Percentiles rank a stretch among this genome's conserved stretches.
Conservation (phyloP, 768 basidiomycete species). For the Butyriboletus loyo region DNA sequence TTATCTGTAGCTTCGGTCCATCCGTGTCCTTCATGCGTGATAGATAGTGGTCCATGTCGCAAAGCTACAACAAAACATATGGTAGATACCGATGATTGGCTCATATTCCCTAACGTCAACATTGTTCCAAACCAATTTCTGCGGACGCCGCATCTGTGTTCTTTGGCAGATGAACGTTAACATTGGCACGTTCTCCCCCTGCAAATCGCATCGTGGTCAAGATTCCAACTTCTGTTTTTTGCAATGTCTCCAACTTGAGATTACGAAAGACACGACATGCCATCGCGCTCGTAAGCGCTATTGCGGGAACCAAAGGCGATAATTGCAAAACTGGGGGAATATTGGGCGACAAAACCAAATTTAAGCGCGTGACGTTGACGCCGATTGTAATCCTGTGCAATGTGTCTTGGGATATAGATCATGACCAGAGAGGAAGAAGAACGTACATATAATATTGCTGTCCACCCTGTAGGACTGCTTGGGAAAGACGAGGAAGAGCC, state of each 20-base stretch:
- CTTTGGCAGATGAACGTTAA: neutral
- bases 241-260: conserved; percentile 21
- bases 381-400: conserved; percentile 31
- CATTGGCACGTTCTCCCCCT: neutral
- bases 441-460: conserved; percentile 39
- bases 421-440: neutral
- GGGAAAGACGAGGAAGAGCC: conserved; percentile 32
- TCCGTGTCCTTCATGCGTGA: neutral
- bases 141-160: neutral
- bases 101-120: neutral
- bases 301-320: conserved; percentile 25
- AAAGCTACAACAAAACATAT: neutral
- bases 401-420: neutral
- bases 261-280: conserved; percentile 36
- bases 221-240: conserved; percentile 7
- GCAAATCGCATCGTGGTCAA: conserved; percentile 21
- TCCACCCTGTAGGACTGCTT: conserved; percentile 35
- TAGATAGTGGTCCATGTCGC: neutral
- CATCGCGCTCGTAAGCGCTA: conserved; percentile 33
- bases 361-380: conserved; percentile 28
- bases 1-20: neutral
- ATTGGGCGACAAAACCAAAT: conserved; percentile 17
- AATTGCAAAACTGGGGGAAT: conserved; percentile 23
- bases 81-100: neutral
- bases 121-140: conserved; percentile 1